Base-by-base conservation (phyloP, 805 yeast species). In the Priceomyces castillae region DNA sequence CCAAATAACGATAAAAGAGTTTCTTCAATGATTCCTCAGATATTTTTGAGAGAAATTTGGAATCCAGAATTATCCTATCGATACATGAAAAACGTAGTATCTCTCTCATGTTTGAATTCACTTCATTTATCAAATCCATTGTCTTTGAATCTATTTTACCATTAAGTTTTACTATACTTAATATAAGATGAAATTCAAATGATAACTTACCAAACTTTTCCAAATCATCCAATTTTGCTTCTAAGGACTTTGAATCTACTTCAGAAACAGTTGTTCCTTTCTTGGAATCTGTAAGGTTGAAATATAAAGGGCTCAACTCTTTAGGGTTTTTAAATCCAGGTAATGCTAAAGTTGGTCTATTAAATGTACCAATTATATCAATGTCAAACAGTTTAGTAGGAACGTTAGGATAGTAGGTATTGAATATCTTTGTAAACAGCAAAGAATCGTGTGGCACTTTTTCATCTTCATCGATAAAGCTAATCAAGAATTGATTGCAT, bases 1-100 rank as follows among this genome's bases (percentile, higher is more conserved):
- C 48, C 16, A 45, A 12, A 19, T 45, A 45, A 22, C 40, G 38
- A 17, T 28, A 41, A 30, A 45, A 45, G 3, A 44, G 30, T 23
- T 30, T 39, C 19, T 16, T 36, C 18, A 18, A 2, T 14, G 30
- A n/a, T 4, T 22, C 22, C 9, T n/a, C 20, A 10, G 30, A 33
- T 14, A 37, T 19, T 16, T 37, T 23, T 14, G 34, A 31, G 11
- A 34, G 14, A 4, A 17, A 3, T 5, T 40, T 12, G 2, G 17
- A 7, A 3, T 25, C 39, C 11, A 12, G 11, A 12, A 41, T 18
- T 17, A 30, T 4, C 17, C 38, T 20, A 12, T 22, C 30, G 4
- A 45, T n/a, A 11, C 26, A 25, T 6, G 45, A 38, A 9, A 26
- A 39, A 10, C 28, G 22, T n/a, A 39, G 14, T 5, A 46, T 23